Base-by-base conservation (phyloP, 129 eudicot genomes). In the Ambrosia artemisiifolia region DNA sequence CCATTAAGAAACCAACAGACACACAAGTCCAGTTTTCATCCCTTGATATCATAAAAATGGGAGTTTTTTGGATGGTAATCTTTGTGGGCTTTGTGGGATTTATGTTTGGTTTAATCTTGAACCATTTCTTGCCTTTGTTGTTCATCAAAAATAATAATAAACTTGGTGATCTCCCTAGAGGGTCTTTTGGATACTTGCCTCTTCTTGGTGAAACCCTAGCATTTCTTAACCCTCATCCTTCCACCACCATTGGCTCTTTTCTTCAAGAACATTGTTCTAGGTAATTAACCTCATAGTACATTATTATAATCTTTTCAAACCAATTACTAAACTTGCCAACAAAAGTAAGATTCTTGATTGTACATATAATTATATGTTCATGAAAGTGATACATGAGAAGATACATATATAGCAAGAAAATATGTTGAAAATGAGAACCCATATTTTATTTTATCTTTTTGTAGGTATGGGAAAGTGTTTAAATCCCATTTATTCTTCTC, bases 381-480 rank as follows among this genome's bases (percentile, higher is more conserved):
- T 77, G 71, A 67, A 69, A 77, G 56, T 35, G 65, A 69, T 77
- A 70, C 74, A 57, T 68, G 75, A 76, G 11, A 56, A 24, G 63
- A 63, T 51, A 77, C 78, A 62, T 60, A 59, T 59, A 73, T 73
- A 48, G 75, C 71, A 60, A 67, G 72, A 80, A 70, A 63, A 80
- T 74, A 81, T 42, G 74, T 65, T 66, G 11, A 6, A 30, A 35
- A 12, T 66, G 11, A 6, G 17, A 35, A 12, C 48, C 42, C 49
- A 38, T 12, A 46, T 30, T 3, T 7, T n/a, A 2, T 47, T 63
- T 14, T 44, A 33, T 14, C 35, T 70, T 80, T 83, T 70, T 76
- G 28, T 24, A 90, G 96, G 89, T 90, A 87, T 79, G 96, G 96
- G 62, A 90, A 87, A 69, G 91, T 90, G 84, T 90, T 90, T 79